Base-by-base conservation (phyloP, 1,284 basidiomycete genomes). In the Malassezia sp. region DNA sequence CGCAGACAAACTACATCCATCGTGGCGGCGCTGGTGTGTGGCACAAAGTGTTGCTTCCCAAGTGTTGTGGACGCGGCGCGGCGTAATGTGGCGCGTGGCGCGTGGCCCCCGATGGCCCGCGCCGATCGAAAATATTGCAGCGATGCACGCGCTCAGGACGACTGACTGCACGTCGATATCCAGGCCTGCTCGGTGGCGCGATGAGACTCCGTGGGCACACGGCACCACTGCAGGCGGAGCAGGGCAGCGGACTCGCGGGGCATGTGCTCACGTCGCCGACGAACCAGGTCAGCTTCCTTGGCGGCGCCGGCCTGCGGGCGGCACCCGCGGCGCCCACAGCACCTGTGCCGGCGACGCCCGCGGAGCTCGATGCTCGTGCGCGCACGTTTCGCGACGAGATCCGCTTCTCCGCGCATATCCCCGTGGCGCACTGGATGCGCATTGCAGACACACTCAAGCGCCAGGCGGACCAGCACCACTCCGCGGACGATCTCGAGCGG, bases 391-490 rank as follows among this genome's bases (percentile, higher is more conserved):
- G 29, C 1, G 22, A 28, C n/a, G 31, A 39, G 20, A n/a, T 45
- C n/a, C 42, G 24, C 9, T 44, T 39, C 15, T 26, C 15, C 23
- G 40, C 37, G 10, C 26, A 32, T 17, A 38, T 34, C 10, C 48
- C 48, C 4, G 21, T 50, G 9, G n/a, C 24, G 9, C 27, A 40
- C 22, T 50, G 48, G 48, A 50, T 50, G 26, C 48, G 38, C 18
- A 14, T 14, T 5, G 48, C 48, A 1, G 48, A 50, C n/a, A 18
- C n/a, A 18, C 29, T 40, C 15, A 50, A 50, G 38, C 42, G 42
- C 18, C 31, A 40, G 28, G 48, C 48, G 2, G 34, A 50, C 21
- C 42, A 50, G 48, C 38, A 44, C 24, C 48, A 50, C 20, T 34
- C 11, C 15, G 42, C 41, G 6, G 36, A 32, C 8, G 48, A 50